Evolutionary conservation across 2,329 filamentous ascomycete species (phyloP).

Genomic region (Chaetoscypha palmicola): DNA sequence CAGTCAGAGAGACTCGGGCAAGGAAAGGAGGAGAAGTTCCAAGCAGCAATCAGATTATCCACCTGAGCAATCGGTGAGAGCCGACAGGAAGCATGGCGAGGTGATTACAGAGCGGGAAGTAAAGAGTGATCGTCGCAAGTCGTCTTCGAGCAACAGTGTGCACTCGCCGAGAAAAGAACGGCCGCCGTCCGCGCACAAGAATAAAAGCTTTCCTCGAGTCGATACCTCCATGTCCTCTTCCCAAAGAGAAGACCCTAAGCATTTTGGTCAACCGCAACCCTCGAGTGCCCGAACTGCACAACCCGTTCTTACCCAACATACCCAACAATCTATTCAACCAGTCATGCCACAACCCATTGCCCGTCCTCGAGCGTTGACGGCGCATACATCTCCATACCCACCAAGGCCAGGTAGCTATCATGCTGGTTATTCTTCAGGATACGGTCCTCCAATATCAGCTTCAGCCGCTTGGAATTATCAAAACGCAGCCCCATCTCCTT

Average conservation of each 20-base stretch:
- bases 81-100: slow-evolving; percentile 12
- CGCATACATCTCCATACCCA: slow-evolving; percentile 20
- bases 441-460: slow-evolving; percentile 22
- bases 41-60: slow-evolving; percentile 7
- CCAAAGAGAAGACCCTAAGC: slow-evolving; percentile 18
- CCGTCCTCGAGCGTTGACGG: slow-evolving; percentile 22
- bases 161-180: slow-evolving; percentile 21
- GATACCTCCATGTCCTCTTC: slow-evolving; percentile 2
- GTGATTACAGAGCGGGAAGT: slow-evolving; percentile 15
- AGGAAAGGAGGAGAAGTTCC: slow-evolving; percentile 8
- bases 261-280: slow-evolving; percentile 18
- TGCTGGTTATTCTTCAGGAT: slow-evolving; percentile 10
- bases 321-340: slow-evolving; percentile 18
- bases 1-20: slow-evolving; percentile 9
- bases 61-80: slow-evolving; percentile 4
- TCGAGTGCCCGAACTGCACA: slow-evolving; percentile 1
- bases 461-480: slow-evolving; percentile 20
- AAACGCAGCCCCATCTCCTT: not conserved
- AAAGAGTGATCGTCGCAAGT: slow-evolving; percentile 24
- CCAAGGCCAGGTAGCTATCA: slow-evolving; percentile 21
- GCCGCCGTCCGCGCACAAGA: slow-evolving; percentile 20
- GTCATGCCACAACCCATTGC: slow-evolving; percentile 13
- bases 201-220: slow-evolving; percentile 10
- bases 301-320: slow-evolving; percentile 15
- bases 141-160: slow-evolving; percentile 15